Conservation (phyloP, 2,329 filamentous ascomycete genomes). For the Verticillium alfalfae region DNA sequence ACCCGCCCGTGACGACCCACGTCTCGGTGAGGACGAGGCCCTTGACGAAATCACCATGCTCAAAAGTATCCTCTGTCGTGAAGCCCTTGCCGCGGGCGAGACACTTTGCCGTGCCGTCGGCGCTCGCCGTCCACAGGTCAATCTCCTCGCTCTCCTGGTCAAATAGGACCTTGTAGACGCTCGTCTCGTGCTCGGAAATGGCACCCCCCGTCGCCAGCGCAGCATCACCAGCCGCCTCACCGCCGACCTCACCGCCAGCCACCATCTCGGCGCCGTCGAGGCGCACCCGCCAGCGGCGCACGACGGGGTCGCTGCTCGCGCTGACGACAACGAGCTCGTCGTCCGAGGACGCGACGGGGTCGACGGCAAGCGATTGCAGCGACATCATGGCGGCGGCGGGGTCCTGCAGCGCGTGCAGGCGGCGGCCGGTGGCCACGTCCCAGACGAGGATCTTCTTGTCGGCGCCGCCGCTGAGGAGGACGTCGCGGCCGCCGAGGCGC, state of each 20-base stretch:
- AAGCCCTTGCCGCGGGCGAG: constrained; percentile 65
- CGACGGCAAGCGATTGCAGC: constrained; percentile 72
- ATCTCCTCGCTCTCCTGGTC: constrained; percentile 54
- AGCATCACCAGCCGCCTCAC: not conserved
- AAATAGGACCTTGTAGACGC: constrained; percentile 76
- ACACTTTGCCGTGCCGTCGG: constrained; percentile 82
- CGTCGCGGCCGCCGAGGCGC: constrained; percentile 53
- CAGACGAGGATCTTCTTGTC: constrained; percentile 82
- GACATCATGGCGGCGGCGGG: constrained; percentile 63
- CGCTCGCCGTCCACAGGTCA: constrained; percentile 89
- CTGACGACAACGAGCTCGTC: constrained; percentile 61
- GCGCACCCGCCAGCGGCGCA: constrained; percentile 69
- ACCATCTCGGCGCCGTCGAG: constrained; percentile 47
- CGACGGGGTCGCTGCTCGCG: constrained; percentile 73
- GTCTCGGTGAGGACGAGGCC: constrained; percentile 70
- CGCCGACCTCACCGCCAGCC: constrained; percentile 19
- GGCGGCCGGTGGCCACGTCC: constrained; percentile 63
- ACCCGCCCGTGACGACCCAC: constrained; percentile 81
- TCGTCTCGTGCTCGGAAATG: constrained; percentile 83
- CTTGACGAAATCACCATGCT: constrained; percentile 86
- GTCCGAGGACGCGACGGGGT: constrained; percentile 53
- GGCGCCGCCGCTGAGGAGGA: constrained; percentile 69
- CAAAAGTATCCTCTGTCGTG: constrained; percentile 63
- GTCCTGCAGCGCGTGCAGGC: constrained; percentile 73
- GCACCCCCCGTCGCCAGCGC: constrained; percentile 20